Conservation (phyloP, 768 basidiomycete genomes). For the Lactifluus pinguis region DNA sequence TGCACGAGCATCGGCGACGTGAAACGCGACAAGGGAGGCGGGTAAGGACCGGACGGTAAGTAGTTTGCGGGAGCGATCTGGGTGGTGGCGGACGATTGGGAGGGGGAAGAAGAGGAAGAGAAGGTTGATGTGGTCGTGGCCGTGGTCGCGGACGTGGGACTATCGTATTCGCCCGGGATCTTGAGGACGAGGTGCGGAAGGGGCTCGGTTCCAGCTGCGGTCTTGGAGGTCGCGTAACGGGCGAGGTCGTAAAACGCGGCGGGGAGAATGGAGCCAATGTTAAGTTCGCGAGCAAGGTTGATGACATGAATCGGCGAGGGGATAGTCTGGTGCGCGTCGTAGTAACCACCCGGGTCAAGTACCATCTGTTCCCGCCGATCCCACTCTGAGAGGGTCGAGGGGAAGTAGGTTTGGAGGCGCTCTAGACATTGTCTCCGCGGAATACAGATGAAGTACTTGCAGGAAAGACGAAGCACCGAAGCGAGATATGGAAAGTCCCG, state of each 20-base stretch:
- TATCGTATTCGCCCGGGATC: background rate
- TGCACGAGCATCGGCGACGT: slow-evolving; percentile 2
- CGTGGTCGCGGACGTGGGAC: background rate
- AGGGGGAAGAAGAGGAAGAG: background rate
- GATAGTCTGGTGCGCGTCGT: slow-evolving; percentile 48
- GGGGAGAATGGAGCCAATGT: slow-evolving; percentile 48
- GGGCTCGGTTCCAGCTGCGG: slow-evolving; percentile 42
- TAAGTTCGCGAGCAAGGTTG: slow-evolving; percentile 58
- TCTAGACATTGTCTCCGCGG: slow-evolving; percentile 52
- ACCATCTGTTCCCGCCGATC: slow-evolving; percentile 53
- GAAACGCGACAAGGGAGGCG: slow-evolving; percentile 17
- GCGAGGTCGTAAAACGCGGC: slow-evolving; percentile 69
- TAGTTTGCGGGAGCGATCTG: background rate
- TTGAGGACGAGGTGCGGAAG: slow-evolving; percentile 21
- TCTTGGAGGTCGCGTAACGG: slow-evolving; percentile 63
- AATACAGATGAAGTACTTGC: slow-evolving; percentile 67
- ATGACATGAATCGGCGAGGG: slow-evolving; percentile 66
- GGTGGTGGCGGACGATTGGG: background rate
- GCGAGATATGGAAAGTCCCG: slow-evolving; percentile 52
- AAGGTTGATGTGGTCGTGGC: background rate
- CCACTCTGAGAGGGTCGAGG: slow-evolving; percentile 57
- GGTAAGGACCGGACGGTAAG: slow-evolving; percentile 10
- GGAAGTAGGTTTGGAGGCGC: slow-evolving; percentile 58
- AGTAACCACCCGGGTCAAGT: slow-evolving; percentile 42
- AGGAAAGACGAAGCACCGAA: slow-evolving; percentile 59